Evolutionary conservation across 148 eudicot species (phyloP).

Genomic region (Rheum nobile): DNA sequence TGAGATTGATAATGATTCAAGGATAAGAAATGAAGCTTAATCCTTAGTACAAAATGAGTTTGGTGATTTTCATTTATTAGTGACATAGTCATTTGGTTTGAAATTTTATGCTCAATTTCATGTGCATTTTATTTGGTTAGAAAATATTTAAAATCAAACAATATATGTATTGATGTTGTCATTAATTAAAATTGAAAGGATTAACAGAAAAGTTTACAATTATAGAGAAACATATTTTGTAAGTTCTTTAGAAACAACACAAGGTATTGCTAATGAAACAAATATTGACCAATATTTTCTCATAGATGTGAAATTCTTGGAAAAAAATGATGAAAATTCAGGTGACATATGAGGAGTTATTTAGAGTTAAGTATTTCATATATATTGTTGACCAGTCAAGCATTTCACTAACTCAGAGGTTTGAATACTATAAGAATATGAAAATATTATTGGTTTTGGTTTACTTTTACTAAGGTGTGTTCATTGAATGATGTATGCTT

Average conservation of each 20-base stretch:
- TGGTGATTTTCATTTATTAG: no score
- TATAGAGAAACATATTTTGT: not conserved
- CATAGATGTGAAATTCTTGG: not conserved
- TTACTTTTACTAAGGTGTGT: no score
- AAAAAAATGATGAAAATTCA: not conserved
- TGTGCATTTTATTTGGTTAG: no score
- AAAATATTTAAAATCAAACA: no score
- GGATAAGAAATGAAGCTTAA: not conserved
- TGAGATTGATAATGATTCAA: not conserved
- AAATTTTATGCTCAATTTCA: no score
- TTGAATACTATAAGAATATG: not conserved
- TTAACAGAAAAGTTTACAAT: not conserved
- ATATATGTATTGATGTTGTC: not conserved
- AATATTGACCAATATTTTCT: not conserved
- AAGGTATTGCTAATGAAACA: not conserved
- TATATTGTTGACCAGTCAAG: not conserved
- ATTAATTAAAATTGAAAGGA: not conserved
- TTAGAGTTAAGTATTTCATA: not conserved
- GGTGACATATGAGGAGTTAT: not conserved
- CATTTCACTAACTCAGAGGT: not conserved
- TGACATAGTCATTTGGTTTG: no score
- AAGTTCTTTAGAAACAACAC: not conserved
- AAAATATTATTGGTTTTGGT: not conserved
- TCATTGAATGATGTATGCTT: no score
- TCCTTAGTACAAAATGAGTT: not conserved